Evolutionary conservation across 148 eudicot species (phyloP), one percentile per base, ranked within the genome.

Genomic region (Chenopodium berlandieri): DNA sequence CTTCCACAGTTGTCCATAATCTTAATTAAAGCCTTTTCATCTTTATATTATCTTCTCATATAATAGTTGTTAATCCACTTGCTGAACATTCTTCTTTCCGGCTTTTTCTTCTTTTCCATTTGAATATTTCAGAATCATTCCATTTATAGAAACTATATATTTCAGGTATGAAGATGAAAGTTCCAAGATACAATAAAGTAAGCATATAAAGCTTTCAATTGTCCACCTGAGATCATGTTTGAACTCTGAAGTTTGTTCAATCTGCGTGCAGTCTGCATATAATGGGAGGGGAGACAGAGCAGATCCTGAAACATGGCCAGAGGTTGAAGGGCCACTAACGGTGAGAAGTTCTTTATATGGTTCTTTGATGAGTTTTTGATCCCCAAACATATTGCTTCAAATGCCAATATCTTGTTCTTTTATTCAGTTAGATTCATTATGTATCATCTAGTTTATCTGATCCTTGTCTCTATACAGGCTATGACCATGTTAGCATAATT

Each of bases 151-250:
- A 62, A 46, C 56, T 56, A 67, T 82, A 54, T 40, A 77, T 70
- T 81, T 77, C 92, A 96, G 98, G 98, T 85, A 80, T 84, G 89
- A 96, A 91, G 89, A 88, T 96, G 94, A 96, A 92, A 91, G 86
- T 94, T 60, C 99, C 99, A 66, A 88, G 99, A 77, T 95, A 95
- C 77, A 87, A 95, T 81, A 95, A 95, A 91, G 98, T 93, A 85
- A 82, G 93, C 80, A 79, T 83, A 47, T 79, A 50, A 48, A 67
- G 77, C 63, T 72, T 67, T 30, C 73, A 78, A 62, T 76, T 63
- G 47, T 78, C 79, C 54, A 63, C 71, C 47, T n/a, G 75, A 27
- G 19, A n/a, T 70, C 77, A 60, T 78, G 52, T 71, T 50, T 84
- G 73, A 74, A 23, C 11, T 74, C 63, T 50, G 60, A 84, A 52